Evolutionary conservation across 768 basidiomycete genomes (phyloP), one percentile per base, ranked within the genome.

Genomic region (Lactifluus rugatus): DNA sequence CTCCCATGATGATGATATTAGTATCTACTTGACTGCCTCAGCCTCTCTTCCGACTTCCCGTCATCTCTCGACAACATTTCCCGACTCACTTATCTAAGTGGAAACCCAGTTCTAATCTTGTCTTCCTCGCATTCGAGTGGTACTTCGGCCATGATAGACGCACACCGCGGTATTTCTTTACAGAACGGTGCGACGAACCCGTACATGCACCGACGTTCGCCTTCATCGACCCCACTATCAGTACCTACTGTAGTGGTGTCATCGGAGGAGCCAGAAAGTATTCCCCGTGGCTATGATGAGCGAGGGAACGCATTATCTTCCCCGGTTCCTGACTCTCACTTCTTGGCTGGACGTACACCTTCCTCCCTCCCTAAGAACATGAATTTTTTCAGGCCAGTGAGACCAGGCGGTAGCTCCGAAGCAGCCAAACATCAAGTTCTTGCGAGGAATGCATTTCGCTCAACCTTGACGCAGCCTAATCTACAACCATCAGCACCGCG

Each of bases 371-470:
- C 75, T 19, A 72, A 75, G 5, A 73, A 73, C 14, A 67, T 76
- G 31, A 87, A 86, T 66, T 87, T 83, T 65, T 87, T 86, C 23
- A 74, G 84, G 49, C 84, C 85, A 46, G 76, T 78, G 53, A 78
- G 79, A 21, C 76, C 78, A 17, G 70, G 70, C 0, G 74, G 74
- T 21, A 70, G 69, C 11, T 71, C 75, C 28, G 70, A 73, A 45
- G 71, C 72, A 32, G 64, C 70, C 56, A 77, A 80, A 57, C 72
- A 70, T 32, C 69, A 69, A 46, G 78, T 77, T 16, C 71, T 88
- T 50, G 79, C 84, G 68, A 77, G 87, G 45, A 86, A 87, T 69
- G 72, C 78, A 32, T 73, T 67, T 73, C 39, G 71, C 8, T 52
- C 60, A 28, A 28, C n/a, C n/a, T 28, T 28, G 28, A 28, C 7